These are phyloP conservation scores for Lanmaoa pseudosensibilis DNA, from an alignment of 768 basidiomycete species.

Conservation along the genomic window DNA sequence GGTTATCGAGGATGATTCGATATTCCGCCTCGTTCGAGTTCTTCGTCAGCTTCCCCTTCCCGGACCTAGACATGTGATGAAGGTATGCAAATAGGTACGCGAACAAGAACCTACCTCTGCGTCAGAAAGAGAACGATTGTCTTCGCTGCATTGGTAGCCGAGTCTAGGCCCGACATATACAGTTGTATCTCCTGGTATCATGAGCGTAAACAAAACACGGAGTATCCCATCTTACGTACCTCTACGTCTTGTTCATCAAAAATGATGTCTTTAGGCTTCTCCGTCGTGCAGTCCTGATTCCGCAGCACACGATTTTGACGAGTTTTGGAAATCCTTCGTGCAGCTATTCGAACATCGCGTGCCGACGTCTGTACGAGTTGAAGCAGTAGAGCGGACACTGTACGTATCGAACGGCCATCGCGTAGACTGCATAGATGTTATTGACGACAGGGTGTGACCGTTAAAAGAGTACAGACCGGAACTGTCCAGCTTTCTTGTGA, in stretches of 20 bases:
- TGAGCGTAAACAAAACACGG: background rate
- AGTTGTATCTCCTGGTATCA: constrained; percentile 61
- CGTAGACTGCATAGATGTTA: constrained; percentile 58
- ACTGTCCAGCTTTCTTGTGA: constrained; percentile 88
- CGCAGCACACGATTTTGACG: constrained; percentile 63
- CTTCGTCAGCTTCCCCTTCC: constrained; percentile 85
- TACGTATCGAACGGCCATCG: constrained; percentile 89
- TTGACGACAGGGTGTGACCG: background rate
- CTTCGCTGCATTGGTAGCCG: constrained; percentile 81
- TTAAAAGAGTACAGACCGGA: constrained; percentile 54
- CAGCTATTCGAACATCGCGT: constrained; percentile 78
- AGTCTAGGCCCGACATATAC: constrained; percentile 72
- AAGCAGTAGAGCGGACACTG: constrained; percentile 87
- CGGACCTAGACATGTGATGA: constrained; percentile 51
- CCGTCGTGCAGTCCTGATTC: constrained; percentile 58
- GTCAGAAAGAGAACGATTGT: constrained; percentile 80
- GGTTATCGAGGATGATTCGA: constrained; percentile 85
- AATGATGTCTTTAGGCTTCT: constrained; percentile 51
- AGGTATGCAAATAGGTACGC: background rate
- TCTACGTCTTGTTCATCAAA: constrained; percentile 70
- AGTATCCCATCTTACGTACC: constrained; percentile 33
- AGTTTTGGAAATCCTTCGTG: constrained; percentile 57
- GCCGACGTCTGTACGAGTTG: constrained; percentile 97
- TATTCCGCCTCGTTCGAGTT: constrained; percentile 95
- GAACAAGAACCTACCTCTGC: constrained; percentile 45